A percentile compares a stretch with the other conserved stretches of the same genome.
phyloP scores from a whole-genome alignment of 2,329 filamentous ascomycete species.

The Fusarium domesticum region DNA sequence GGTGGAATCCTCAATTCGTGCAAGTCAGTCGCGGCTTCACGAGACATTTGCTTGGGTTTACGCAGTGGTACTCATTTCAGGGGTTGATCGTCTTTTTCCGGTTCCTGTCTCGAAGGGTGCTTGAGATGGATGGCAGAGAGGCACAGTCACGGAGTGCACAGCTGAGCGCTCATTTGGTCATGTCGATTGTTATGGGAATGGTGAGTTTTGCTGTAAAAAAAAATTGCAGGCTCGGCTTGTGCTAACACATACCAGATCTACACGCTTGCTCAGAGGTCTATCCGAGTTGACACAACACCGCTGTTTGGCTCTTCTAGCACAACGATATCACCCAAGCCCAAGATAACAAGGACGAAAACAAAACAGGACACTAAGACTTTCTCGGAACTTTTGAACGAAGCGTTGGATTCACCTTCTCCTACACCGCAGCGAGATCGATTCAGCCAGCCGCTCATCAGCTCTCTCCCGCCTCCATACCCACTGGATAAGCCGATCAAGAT shows the following conservation, averaged over 20 bases:
- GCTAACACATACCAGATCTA: constrained; percentile 43
- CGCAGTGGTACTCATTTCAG: constrained; percentile 66
- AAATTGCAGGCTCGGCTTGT: neutral
- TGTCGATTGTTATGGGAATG: constrained; percentile 50
- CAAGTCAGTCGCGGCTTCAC: constrained; percentile 59
- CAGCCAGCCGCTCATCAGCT: constrained; percentile 14
- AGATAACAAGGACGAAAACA: constrained; percentile 15
- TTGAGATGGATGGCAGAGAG: constrained; percentile 39
- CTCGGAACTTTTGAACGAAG: constrained; percentile 39
- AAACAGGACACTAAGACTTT: constrained; percentile 41
- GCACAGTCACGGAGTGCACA: constrained; percentile 40
- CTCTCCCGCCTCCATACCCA: constrained; percentile 17
- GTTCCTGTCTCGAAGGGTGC: constrained; percentile 44
- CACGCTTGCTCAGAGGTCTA: constrained; percentile 41
- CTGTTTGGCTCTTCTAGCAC: constrained; percentile 41
- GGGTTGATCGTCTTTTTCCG: constrained; percentile 56
- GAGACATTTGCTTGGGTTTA: constrained; percentile 57
- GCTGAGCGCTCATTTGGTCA: constrained; percentile 53
- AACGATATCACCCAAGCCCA: constrained; percentile 25
- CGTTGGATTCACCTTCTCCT: constrained; percentile 27
- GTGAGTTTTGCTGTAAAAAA: constrained; percentile 39
- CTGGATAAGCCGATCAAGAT: constrained; percentile 12
- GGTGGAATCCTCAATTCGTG: constrained; percentile 68
- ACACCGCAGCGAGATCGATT: constrained; percentile 13
- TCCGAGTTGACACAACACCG: constrained; percentile 56